These are phyloP conservation scores for Pseudozyma thailandica DNA, from an alignment of 1,284 basidiomycete genomes.

Conservation along the genomic window DNA sequence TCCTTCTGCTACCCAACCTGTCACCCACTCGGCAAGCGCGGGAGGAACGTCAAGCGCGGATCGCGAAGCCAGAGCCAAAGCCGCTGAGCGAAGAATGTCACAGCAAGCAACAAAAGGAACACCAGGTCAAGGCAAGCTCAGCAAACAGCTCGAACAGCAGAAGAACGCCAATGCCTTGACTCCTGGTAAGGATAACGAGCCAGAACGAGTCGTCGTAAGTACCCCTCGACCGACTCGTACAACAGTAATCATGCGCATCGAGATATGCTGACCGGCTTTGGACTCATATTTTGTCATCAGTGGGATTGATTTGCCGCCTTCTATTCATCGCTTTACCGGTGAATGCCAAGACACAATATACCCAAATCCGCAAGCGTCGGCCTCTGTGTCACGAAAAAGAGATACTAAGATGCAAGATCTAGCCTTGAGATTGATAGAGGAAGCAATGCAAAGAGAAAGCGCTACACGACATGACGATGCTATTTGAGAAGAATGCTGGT, in stretches of 20 bases:
- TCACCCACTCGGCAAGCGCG: not conserved
- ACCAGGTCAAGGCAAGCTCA: constrained; percentile 26
- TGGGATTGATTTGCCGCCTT: not conserved
- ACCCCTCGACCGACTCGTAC: too few relatives aligned
- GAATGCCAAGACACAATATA: too few relatives aligned
- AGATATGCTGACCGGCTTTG: not conserved
- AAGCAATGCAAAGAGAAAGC: constrained; percentile 3
- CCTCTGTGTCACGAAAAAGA: not conserved
- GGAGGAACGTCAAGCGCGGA: constrained; percentile 12
- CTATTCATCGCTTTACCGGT: not conserved
- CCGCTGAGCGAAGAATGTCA: constrained; percentile 30
- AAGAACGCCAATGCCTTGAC: constrained; percentile 13
- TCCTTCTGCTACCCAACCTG: not conserved
- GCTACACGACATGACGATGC: constrained; percentile 2
- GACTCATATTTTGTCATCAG: not conserved
- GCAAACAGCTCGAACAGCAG: constrained; percentile 27
- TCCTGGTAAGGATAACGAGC: constrained; percentile 7
- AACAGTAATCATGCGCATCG: too few relatives aligned
- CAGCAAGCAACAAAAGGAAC: constrained; percentile 30
- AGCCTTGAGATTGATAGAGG: not conserved
- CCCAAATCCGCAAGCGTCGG: not conserved
- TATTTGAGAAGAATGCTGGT: not conserved
- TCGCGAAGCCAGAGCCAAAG: constrained; percentile 34
- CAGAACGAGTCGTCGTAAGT: constrained; percentile 42
- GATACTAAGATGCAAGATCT: not conserved